Evolutionary conservation across 2,329 filamentous ascomycete species (phyloP).

Genomic region (Exophiala dermatitidis): DNA sequence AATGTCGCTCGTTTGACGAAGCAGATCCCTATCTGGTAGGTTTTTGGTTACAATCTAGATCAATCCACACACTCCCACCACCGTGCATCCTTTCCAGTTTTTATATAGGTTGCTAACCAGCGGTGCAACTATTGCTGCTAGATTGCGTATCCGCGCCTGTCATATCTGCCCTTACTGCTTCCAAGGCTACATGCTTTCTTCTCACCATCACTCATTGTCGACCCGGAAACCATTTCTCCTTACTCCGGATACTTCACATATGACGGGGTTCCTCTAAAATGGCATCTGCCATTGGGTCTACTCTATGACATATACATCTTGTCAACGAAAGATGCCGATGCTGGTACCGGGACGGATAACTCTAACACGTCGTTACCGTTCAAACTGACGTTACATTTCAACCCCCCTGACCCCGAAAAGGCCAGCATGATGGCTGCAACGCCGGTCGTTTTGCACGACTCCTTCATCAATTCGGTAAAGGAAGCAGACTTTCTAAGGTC

Average conservation of each 20-base stretch:
- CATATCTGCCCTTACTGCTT: conserved; percentile 61
- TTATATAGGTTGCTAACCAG: not conserved
- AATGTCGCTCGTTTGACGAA: conserved; percentile 55
- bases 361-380: conserved; percentile 46
- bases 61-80: not conserved
- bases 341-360: conserved; percentile 41
- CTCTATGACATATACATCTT: conserved; percentile 59
- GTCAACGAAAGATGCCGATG: conserved; percentile 21
- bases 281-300: conserved; percentile 64
- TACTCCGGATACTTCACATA: conserved; percentile 59
- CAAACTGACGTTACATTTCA: conserved; percentile 56
- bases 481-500: conserved; percentile 84
- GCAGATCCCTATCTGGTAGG: conserved; percentile 54
- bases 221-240: conserved; percentile 40
- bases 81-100: not conserved
- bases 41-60: not conserved
- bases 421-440: conserved; percentile 57
- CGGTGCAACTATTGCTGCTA: conserved; percentile 24
- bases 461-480: conserved; percentile 64
- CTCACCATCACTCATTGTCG: conserved; percentile 50
- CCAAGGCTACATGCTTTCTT: conserved; percentile 59
- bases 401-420: conserved; percentile 18
- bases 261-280: conserved; percentile 61
- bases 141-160: conserved; percentile 58
- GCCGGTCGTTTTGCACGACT: conserved; percentile 57